These are phyloP conservation scores for Penicillium paxilli DNA, from an alignment of 495 filamentous ascomycete species.

Conservation along the genomic window DNA sequence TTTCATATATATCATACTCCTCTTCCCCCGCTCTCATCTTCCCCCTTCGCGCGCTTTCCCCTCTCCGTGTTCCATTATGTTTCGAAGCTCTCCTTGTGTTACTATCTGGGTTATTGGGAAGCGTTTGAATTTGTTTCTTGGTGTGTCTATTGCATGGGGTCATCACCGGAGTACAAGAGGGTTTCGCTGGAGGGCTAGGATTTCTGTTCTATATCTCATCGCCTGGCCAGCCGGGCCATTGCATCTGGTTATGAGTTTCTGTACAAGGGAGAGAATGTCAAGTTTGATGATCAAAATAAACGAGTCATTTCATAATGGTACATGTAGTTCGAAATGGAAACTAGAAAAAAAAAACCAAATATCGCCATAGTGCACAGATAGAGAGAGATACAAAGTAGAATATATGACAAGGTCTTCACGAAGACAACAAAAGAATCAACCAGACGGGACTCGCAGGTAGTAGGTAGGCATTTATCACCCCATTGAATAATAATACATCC, in stretches of 20 bases:
- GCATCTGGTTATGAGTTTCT: background rate
- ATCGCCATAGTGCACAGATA: slow-evolving; percentile 10
- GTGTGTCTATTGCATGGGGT: slow-evolving; percentile 19
- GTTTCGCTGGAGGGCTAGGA: slow-evolving; percentile 11
- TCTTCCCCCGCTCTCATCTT: background rate
- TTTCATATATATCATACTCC: too few species aligned
- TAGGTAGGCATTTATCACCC: too few species aligned
- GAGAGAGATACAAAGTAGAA: background rate
- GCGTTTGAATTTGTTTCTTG: slow-evolving; percentile 15
- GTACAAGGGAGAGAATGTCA: background rate
- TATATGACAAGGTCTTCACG: too few species aligned
- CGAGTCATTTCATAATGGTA: slow-evolving; percentile 15
- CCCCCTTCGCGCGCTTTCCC: background rate
- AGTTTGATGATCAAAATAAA: slow-evolving; percentile 2
- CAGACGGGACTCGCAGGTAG: too few species aligned
- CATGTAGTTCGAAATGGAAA: slow-evolving; percentile 12
- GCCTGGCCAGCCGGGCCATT: background rate
- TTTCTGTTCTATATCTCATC: slow-evolving; percentile 7
- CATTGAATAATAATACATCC: too few species aligned
- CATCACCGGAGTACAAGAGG: slow-evolving; percentile 22
- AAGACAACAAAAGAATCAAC: too few species aligned
- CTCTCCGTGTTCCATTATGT: slow-evolving; percentile 3
- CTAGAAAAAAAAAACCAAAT: too few species aligned
- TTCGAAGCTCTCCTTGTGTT: slow-evolving; percentile 20
- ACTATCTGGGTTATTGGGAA: slow-evolving; percentile 16